Evolutionary conservation across 1,284 basidiomycete genomes (phyloP).

Genomic region (Pulveroboletus sp.): DNA sequence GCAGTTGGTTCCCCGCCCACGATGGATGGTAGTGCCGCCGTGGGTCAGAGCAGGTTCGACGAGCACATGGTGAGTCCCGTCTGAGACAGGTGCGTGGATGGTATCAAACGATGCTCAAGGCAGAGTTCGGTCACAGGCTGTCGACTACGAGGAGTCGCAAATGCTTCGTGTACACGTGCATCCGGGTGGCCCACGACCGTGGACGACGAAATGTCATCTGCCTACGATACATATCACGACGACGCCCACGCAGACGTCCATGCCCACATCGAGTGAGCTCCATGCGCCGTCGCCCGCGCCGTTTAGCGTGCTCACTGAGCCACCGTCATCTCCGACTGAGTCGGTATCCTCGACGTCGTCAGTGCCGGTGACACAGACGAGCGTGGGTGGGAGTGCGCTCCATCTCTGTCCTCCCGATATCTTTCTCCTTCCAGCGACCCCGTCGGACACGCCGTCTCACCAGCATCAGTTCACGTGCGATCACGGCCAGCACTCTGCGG

Average conservation of each 20-base stretch:
- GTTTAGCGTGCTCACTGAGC: slow-evolving; percentile 35
- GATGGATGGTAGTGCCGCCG: not conserved
- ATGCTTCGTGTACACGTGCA: slow-evolving; percentile 14
- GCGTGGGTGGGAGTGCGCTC: not conserved
- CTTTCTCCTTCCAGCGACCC: slow-evolving; percentile 32
- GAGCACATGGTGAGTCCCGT: slow-evolving; percentile 29
- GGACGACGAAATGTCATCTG: slow-evolving; percentile 19
- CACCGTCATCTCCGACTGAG: slow-evolving; percentile 25
- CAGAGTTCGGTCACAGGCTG: slow-evolving; percentile 16
- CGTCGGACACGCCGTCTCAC: slow-evolving; percentile 23
- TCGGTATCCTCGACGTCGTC: slow-evolving; percentile 22
- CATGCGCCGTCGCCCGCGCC: slow-evolving; percentile 25
- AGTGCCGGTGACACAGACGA: slow-evolving; percentile 5
- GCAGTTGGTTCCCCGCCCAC: slow-evolving; percentile 12
- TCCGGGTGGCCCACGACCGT: slow-evolving; percentile 16
- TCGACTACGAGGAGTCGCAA: slow-evolving; percentile 26
- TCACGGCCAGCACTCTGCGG: slow-evolving; percentile 5
- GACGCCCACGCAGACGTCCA: not conserved
- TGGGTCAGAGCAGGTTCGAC: slow-evolving; percentile 25
- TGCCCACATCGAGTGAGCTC: not conserved
- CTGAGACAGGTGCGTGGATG: not conserved
- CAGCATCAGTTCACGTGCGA: slow-evolving; percentile 11
- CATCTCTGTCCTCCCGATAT: slow-evolving; percentile 29
- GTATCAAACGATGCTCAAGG: slow-evolving; percentile 15
- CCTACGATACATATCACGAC: slow-evolving; percentile 35